phyloP scores from a whole-genome alignment of 2,329 filamentous ascomycete species.

The Stagonosporopsis vannaccii region DNA sequence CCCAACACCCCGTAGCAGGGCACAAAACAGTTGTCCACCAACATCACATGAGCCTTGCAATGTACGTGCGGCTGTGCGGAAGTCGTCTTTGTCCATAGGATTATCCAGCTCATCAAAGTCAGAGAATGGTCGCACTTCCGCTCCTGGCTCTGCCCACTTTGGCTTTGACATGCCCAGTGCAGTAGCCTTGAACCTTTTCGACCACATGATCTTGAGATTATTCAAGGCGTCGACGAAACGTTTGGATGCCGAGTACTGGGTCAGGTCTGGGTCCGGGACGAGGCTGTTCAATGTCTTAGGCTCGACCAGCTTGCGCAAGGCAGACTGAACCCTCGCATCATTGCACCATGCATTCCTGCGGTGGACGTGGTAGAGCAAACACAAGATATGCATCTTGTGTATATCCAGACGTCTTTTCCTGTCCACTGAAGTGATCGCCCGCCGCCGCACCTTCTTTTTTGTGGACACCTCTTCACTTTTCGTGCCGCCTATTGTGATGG shows the following conservation, averaged over 20 bases:
- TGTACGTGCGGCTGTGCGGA: constrained; percentile 71
- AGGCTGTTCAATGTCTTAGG: constrained; percentile 72
- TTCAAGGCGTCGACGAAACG: constrained; percentile 82
- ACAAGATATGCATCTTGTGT: constrained; percentile 88
- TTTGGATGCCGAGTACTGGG: constrained; percentile 78
- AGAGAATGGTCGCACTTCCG: constrained; percentile 60
- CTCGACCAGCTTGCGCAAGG: constrained; percentile 62
- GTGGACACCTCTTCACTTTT: constrained; percentile 42
- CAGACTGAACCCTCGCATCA: constrained; percentile 70
- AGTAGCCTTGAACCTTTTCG: constrained; percentile 72
- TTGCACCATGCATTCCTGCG: constrained; percentile 91
- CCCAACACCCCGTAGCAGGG: constrained; percentile 81
- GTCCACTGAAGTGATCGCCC: constrained; percentile 63
- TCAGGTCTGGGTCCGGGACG: constrained; percentile 69
- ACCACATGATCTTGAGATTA: constrained; percentile 72
- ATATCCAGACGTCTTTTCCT: constrained; percentile 71
- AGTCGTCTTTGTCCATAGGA: constrained; percentile 74
- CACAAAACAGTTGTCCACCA: constrained; percentile 89
- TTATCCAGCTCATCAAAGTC: constrained; percentile 70
- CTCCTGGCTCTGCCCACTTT: constrained; percentile 75
- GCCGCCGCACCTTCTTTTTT: constrained; percentile 52
- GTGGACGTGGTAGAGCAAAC: constrained; percentile 78
- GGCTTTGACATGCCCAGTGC: constrained; percentile 56
- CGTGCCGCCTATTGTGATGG: constrained; percentile 51
- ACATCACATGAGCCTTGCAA: constrained; percentile 86